phyloP scores from a whole-genome alignment of 768 basidiomycete genomes.

The Amanita subjunquillea region DNA sequence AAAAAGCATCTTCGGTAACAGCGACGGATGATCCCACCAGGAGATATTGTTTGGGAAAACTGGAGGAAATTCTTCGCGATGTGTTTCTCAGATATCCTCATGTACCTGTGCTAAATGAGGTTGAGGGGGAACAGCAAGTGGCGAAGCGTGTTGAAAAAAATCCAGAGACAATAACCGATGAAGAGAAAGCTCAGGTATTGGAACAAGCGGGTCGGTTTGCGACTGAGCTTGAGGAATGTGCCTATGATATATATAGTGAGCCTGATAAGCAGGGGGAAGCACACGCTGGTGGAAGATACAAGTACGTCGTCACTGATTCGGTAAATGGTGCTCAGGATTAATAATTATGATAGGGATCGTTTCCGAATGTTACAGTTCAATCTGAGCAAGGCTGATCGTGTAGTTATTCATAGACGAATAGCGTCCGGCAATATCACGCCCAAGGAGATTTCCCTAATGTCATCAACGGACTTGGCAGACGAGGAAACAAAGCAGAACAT shows the following conservation, averaged over 20 bases:
- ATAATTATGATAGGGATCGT: slow-evolving; percentile 50
- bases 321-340: slow-evolving; percentile 6
- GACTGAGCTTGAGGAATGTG: slow-evolving; percentile 59
- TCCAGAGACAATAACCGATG: slow-evolving; percentile 46
- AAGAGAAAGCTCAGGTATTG: slow-evolving; percentile 45
- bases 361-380: slow-evolving; percentile 89
- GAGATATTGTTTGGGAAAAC: slow-evolving; percentile 71
- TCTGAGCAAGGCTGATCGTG: slow-evolving; percentile 72
- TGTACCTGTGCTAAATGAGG: slow-evolving; percentile 22
- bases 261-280: slow-evolving; percentile 58
- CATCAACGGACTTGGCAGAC: slow-evolving; percentile 80
- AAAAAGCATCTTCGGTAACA: slow-evolving; percentile 19
- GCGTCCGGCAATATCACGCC: slow-evolving; percentile 55
- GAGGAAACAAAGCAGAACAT: slow-evolving; percentile 81
- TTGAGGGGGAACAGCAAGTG: slow-evolving; percentile 6
- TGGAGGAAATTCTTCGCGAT: slow-evolving; percentile 60
- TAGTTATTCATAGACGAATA: slow-evolving; percentile 71
- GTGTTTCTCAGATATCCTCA: slow-evolving; percentile 68
- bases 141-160: slow-evolving; percentile 27
- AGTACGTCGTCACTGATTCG: slow-evolving; percentile 32
- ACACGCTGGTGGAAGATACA: slow-evolving; percentile 70
- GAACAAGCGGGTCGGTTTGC: slow-evolving; percentile 55
- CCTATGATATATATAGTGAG: slow-evolving; percentile 72
- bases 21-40: slow-evolving; percentile 60
- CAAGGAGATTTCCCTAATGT: slow-evolving; percentile 71